phyloP scores from a whole-genome alignment of 2,329 filamentous ascomycete genomes.

The Dactylellina leptospora region DNA sequence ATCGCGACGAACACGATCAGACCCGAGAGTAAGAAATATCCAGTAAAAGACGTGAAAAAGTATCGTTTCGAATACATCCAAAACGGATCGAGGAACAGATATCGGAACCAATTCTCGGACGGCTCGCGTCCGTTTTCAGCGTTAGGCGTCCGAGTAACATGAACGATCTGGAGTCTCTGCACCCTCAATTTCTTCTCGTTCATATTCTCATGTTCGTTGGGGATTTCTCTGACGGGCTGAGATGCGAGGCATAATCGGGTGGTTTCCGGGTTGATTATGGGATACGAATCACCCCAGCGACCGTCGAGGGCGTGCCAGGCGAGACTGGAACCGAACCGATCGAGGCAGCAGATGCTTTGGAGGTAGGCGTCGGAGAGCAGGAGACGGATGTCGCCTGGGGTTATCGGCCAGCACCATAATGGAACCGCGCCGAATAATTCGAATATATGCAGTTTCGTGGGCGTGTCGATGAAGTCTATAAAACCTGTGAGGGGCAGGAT shows the following conservation, averaged over 20 bases:
- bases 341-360: constrained; percentile 37
- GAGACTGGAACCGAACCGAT: constrained; percentile 32
- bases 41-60: constrained; percentile 21
- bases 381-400: constrained; percentile 35
- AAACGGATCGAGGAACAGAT: constrained; percentile 24
- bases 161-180: constrained; percentile 30
- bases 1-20: constrained; percentile 25
- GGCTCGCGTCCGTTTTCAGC: constrained; percentile 8
- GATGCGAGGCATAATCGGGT: constrained; percentile 33
- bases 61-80: constrained; percentile 38
- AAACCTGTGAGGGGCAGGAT: constrained; percentile 42
- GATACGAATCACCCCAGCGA: constrained; percentile 32
- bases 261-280: constrained; percentile 39
- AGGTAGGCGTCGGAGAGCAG: constrained; percentile 40
- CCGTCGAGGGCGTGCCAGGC: constrained; percentile 43
- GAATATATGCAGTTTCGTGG: constrained; percentile 43
- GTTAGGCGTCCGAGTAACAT: constrained; percentile 15
- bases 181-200: constrained; percentile 29
- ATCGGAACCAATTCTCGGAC: constrained; percentile 23
- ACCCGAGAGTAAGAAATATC: constrained; percentile 20
- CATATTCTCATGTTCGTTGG: constrained; percentile 41
- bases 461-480: constrained; percentile 44
- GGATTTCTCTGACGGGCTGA: constrained; percentile 16
- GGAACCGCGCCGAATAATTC: constrained; percentile 33
- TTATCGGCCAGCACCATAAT: constrained; percentile 40